Evolutionary conservation across 495 filamentous ascomycete genomes (phyloP), one percentile per base, ranked within the genome.

Genomic region (Aspergillus taichungensis): DNA sequence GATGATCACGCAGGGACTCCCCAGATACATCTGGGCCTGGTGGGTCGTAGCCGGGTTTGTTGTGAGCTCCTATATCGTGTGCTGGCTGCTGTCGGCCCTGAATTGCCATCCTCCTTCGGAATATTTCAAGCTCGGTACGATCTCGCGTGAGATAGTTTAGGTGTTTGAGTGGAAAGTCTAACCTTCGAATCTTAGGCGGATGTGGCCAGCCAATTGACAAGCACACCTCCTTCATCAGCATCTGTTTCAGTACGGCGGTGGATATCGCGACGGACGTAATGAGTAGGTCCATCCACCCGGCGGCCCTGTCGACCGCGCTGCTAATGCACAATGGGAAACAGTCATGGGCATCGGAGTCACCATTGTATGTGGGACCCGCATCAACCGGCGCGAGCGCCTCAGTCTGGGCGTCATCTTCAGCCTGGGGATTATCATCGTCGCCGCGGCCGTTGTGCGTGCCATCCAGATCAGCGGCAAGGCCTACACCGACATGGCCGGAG

Each of bases 211-310:
- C 51, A 4, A 47, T 51, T 33, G 54, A 61, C 28, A 37, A 43
- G n/a, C 30, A 27, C 9, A 49, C 54, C 12, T 61, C 64, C 18
- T 54, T 62, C 47, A 57, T 69, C 13, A 62, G 66, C 35, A 63
- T 74, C 8, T 64, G 59, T 42, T 72, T 62, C 48, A 69, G 64
- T 56, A 72, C 71, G 9, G 51, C 55, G 11, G 57, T 70, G 37
- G 71, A 74, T 39, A 66, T 74, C 41, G 47, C 69, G 6, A 70
- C 66, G 12, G 60, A 66, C 33, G 10, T 62, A 6, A 47, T 66
- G 24, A 62, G 60, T 61, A 55, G 39, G 46, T 43, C 27, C 18
- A 24, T 34, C 6, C 11, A 14, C 24, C 10, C 5, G 10, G 6
- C 5, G 6, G 6, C 29, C 10, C n/a, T 33, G 24, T 13, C 6